Evolutionary conservation across 1,284 basidiomycete species (phyloP), one percentile per base, ranked within the genome.

Genomic region (Microbotryum silenes-acaulis): DNA sequence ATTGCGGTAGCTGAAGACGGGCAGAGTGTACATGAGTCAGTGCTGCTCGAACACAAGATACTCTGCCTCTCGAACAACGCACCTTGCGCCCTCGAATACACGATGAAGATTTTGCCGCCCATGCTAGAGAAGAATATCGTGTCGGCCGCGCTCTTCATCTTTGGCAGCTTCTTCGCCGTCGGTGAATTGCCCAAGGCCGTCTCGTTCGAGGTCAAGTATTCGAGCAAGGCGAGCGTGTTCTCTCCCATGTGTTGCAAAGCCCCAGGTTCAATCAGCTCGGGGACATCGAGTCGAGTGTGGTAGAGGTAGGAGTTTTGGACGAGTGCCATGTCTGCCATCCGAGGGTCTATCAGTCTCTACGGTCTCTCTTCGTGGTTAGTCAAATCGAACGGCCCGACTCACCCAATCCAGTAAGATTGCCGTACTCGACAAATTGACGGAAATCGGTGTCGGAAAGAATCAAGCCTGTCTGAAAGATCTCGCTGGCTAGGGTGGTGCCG

Each of bases 391-490:
- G 74, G 92, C 91, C 33, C 92, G 76, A 23, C 91, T 54, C 42
- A 57, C 42, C 27, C 12, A 78, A 65, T 2, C 77, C 77, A 4
- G 74, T 74, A 42, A 77, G 68, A 47, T 71, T 87, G 44, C 96
- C 80, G 74, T 98, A 98, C 66, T 88, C 79, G 71, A 92, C 88
- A 68, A 97, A 98, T 72, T 97, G 93, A 42, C 90, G 83, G 71
- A 93, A 94, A 74, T 94, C 91, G 50, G 91, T 96, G 45, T 96
- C 91, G 12, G 88, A 92, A 52, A 96, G 78, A 56, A 98, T 81
- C 60, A 97, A 82, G 0, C 94, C 94, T 0, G 90, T 94, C 56
- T 85, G 85, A 77, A 98, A 98, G 33, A 98, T 83, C 65, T 98
- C 96, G 68, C 90, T 91, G 12, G 94, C 94, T 50, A 91, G 82